Percentiles rank a stretch among this genome's conserved stretches.
phyloP scores from a whole-genome alignment of 2,329 filamentous ascomycete species.

The Aspergillus brunneoviolaceus region DNA sequence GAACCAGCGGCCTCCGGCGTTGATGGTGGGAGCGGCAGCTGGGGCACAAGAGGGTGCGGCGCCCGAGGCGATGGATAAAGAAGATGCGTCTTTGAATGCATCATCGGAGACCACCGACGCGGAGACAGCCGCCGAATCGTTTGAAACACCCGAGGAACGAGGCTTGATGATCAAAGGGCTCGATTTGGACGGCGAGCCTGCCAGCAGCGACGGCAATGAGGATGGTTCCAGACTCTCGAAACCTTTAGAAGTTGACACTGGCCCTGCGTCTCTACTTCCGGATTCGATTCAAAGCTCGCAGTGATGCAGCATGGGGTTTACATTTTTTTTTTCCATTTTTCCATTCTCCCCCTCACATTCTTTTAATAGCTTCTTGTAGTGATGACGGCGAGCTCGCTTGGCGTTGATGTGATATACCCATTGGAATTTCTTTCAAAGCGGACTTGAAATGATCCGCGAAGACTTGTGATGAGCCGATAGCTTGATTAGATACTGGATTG shows the following conservation, averaged over 20 bases:
- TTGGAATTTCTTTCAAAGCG: constrained; percentile 24
- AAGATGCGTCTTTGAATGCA: neutral
- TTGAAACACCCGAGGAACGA: constrained; percentile 23
- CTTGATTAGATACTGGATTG: neutral
- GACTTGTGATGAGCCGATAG: neutral
- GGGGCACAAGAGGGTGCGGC: neutral
- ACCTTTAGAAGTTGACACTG: constrained; percentile 28
- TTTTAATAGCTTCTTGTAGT: constrained; percentile 9
- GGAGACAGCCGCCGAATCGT: constrained; percentile 24
- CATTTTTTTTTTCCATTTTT: constrained; percentile 1
- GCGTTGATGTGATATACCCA: constrained; percentile 45
- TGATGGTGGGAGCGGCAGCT: constrained; percentile 62
- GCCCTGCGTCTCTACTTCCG: constrained; percentile 27
- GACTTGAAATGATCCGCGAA: neutral
- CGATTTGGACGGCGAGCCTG: constrained; percentile 28
- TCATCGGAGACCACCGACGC: constrained; percentile 6
- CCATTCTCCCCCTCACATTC: neutral
- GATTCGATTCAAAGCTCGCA: constrained; percentile 27
- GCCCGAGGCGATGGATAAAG: neutral
- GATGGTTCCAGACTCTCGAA: constrained; percentile 18
- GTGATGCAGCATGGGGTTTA: constrained; percentile 10
- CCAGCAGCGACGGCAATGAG: constrained; percentile 15
- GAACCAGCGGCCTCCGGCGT: constrained; percentile 83
- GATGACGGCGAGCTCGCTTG: constrained; percentile 16
- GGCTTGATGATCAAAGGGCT: constrained; percentile 38